Evolutionary conservation across 805 yeast species (phyloP).

Genomic region (Candida incommunis): DNA sequence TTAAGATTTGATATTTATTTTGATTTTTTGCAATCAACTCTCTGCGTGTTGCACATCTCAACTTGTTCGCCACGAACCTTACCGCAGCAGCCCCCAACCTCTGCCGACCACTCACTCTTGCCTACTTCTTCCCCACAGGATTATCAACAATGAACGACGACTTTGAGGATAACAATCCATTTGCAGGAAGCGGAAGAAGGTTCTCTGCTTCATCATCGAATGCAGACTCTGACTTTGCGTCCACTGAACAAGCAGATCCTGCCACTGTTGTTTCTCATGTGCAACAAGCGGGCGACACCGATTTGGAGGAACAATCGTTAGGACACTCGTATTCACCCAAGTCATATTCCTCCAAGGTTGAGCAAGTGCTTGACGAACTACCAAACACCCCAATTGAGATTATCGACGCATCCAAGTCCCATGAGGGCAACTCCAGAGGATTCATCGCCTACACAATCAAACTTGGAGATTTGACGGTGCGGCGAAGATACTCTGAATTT

Average conservation of each 20-base stretch:
- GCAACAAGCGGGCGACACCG: constrained; percentile 2
- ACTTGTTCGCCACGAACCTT: too few species aligned
- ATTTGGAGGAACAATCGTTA: not conserved
- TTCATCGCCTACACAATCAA: constrained; percentile 75
- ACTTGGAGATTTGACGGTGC: constrained; percentile 45
- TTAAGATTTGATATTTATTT: too few species aligned
- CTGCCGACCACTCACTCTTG: not conserved
- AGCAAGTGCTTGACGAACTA: constrained; percentile 18
- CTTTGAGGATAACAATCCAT: constrained; percentile 32
- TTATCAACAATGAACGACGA: constrained; percentile 9
- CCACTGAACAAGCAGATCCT: not conserved
- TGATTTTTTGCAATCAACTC: too few species aligned
- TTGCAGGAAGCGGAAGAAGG: constrained; percentile 21
- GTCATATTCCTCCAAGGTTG: constrained; percentile 18
- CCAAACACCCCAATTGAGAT: constrained; percentile 32
- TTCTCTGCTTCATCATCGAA: constrained; percentile 6
- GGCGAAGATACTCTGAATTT: constrained; percentile 86
- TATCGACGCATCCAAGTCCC: constrained; percentile 72
- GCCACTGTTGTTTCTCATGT: not conserved
- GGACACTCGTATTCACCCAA: constrained; percentile 2
- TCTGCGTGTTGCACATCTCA: too few species aligned
- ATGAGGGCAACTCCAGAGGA: constrained; percentile 62
- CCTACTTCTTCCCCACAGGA: not conserved
- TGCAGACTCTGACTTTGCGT: constrained; percentile 7
- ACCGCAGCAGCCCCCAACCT: too few species aligned